Evolutionary conservation across 345 rosid species (phyloP), one percentile per base, ranked within the genome.

Genomic region (Lepidium didymum): DNA sequence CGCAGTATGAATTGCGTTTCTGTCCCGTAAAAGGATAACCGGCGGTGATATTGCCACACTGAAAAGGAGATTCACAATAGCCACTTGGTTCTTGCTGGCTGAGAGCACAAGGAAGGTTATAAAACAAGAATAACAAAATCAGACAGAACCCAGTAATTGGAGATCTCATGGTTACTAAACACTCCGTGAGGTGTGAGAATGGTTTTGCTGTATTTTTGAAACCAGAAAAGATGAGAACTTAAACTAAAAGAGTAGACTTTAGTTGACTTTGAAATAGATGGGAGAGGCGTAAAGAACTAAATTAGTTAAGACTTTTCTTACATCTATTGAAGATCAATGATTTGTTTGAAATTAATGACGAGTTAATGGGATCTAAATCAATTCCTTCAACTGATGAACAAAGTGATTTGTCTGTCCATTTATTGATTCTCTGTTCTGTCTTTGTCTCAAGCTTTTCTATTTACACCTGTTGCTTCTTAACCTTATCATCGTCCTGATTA

Each of bases 1-100:
- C 85, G 12, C 88, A 86, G 4, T 0, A 0, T 0, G 0, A 0
- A 0, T 1, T 6, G 2, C 72, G 49, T 3, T 1, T 23, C 7
- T 21, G 45, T 67, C 88, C 85, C 65, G 67, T 70, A 53, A 86
- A 82, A 54, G 91, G 91, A 67, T 14, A 84, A 7, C 58, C 49
- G 0, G 55, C 72, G 0, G 35, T 13, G 58, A 81, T 2, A 0
- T 18, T 10, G 21, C 86, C 81, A 14, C 88, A 86, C 3, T 1
- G 6, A 51, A 75, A 80, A 14, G 0, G 23, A 18, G 3, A 1
- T 5, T 14, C 0, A 0, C 46, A 41, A n/a, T 72, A 80, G 12
- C 3, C 3, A 10, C 16, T 43, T 11, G 2, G 1, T 0, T 64
- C 51, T 34, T 40, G 13, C 57, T 56, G 19, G 37, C 64, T 37